phyloP scores from a whole-genome alignment of 768 basidiomycete genomes.

The Stropharia rugosoannulata region DNA sequence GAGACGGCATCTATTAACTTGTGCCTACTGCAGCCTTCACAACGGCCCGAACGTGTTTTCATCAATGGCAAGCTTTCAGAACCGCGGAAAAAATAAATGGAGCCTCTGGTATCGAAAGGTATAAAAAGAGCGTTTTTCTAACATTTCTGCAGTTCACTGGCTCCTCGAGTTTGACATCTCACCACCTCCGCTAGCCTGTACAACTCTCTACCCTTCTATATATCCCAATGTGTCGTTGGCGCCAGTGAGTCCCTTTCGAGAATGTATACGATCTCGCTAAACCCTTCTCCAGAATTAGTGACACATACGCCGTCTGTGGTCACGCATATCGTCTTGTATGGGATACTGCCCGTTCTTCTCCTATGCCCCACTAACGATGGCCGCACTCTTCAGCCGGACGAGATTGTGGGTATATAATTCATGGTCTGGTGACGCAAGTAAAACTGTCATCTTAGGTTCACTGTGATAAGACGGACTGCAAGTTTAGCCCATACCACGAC shows the following conservation, averaged over 20 bases:
- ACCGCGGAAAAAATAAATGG: slow-evolving; percentile 11
- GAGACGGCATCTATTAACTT: slow-evolving; percentile 18
- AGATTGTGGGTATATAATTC: slow-evolving; percentile 41
- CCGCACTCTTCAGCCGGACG: slow-evolving; percentile 29
- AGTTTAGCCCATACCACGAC: slow-evolving; percentile 68
- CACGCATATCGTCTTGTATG: slow-evolving; percentile 57
- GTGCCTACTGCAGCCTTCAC: slow-evolving; percentile 10
- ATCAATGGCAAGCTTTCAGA: slow-evolving; percentile 17
- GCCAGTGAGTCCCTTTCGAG: slow-evolving; percentile 51
- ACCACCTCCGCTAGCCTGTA: slow-evolving; percentile 6
- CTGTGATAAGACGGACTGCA: slow-evolving; percentile 66
- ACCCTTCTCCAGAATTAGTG: slow-evolving; percentile 52
- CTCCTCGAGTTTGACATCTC: slow-evolving; percentile 2
- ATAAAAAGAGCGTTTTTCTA: slow-evolving; percentile 18
- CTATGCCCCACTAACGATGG: slow-evolving; percentile 1
- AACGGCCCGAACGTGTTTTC: slow-evolving; percentile 20
- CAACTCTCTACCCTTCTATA: slow-evolving; percentile 14
- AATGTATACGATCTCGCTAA: slow-evolving; percentile 4
- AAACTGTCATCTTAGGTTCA: slow-evolving; percentile 43
- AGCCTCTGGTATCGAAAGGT: slow-evolving; percentile 18
- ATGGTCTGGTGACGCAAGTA: background rate
- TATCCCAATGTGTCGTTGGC: slow-evolving; percentile 63
- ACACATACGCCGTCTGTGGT: slow-evolving; percentile 55
- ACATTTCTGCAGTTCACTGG: background rate
- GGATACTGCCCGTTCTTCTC: background rate